Conservation (phyloP, 169 alveolate genomes). For the Cryptosporidium tyzzeri region DNA sequence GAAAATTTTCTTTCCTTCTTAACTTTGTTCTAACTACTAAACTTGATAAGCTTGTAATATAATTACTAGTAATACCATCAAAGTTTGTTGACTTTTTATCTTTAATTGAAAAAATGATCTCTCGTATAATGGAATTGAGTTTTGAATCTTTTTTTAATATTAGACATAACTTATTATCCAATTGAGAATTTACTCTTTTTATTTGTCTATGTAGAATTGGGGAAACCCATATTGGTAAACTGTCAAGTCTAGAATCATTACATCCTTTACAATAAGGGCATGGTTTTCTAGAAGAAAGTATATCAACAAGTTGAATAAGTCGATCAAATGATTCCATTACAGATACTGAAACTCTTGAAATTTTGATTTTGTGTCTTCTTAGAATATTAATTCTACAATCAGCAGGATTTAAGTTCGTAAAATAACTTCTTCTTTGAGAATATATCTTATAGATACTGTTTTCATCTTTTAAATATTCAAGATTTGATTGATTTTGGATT, state of each 20-base stretch:
- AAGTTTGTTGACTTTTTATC: not conserved
- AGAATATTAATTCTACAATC: slow-evolving; percentile 45
- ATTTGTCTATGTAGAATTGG: slow-evolving; percentile 59
- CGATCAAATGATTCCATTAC: slow-evolving; percentile 52
- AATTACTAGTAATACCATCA: not conserved
- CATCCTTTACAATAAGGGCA: slow-evolving; percentile 70
- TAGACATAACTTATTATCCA: slow-evolving; percentile 48
- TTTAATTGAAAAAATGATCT: not conserved
- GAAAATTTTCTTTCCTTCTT: not conserved
- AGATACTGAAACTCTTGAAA: slow-evolving; percentile 9
- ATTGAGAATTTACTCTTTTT: slow-evolving; percentile 7
- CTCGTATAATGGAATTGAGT: not conserved
- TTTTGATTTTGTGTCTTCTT: slow-evolving; percentile 33
- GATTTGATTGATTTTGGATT: not conserved
- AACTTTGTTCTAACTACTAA: not conserved
- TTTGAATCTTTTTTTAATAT: slow-evolving; percentile 42
- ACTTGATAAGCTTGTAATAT: not conserved
- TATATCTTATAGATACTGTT: not conserved
- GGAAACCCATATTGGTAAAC: slow-evolving; percentile 68
- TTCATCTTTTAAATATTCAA: not conserved
- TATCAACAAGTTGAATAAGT: slow-evolving; percentile 32
- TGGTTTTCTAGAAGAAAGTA: slow-evolving; percentile 46
- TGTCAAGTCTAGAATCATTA: slow-evolving; percentile 21
- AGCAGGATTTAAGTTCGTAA: slow-evolving; percentile 34
- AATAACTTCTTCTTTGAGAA: slow-evolving; percentile 3